Base-by-base conservation (phyloP, 2,329 filamentous ascomycete genomes). In the Sporothrix inflata region DNA sequence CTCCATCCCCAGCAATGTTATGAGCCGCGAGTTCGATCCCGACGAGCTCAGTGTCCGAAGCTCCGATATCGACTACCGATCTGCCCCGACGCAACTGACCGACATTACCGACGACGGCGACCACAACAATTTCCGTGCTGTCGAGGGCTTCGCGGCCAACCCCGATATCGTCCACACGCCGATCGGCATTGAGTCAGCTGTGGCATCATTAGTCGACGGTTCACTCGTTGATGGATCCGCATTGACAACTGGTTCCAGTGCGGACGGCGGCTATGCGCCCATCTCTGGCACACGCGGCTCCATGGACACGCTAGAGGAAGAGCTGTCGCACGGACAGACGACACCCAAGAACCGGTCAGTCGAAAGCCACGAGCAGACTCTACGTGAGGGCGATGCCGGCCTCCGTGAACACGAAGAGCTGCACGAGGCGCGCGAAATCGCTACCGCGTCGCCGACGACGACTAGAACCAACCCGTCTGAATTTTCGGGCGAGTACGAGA, bases 151-250 rank as follows among this genome's bases (percentile, higher is more conserved):
- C 63, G 91, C 88, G 55, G 90, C 90, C 12, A 97, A 93, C 76
- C 91, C 94, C 1, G 87, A 93, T 75, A 91, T 94, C 78, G 87
- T 97, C 3, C 90, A 94, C 76, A 90, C 89, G 1, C 89, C 88
- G 1, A 79, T 90, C 45, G 93, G 88, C 1, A 90, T 97, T 0
- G 94, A 98, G 80, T 98, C 94, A 16, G 92, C 92, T 11, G 94
- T 98, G 12, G 95, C 95, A 8, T 98, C 94, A 19, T 84, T 98
- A 7, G 84, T 91, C 1, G 91, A 96, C 76, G 93, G 94, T 21
- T 95, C 94, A 0, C 83, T 87, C 80, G 79, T 89, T 19, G 87
- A 89, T 4, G 87, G 87, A 69, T 97, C 94, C 1, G 88, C 91
- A 14, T 79, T 97, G 70, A 94, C 89, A 3, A 83, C 82, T 16